Evolutionary conservation across 164 flowering plant species (phyloP).

Genomic region (Tetracentron sinense): DNA sequence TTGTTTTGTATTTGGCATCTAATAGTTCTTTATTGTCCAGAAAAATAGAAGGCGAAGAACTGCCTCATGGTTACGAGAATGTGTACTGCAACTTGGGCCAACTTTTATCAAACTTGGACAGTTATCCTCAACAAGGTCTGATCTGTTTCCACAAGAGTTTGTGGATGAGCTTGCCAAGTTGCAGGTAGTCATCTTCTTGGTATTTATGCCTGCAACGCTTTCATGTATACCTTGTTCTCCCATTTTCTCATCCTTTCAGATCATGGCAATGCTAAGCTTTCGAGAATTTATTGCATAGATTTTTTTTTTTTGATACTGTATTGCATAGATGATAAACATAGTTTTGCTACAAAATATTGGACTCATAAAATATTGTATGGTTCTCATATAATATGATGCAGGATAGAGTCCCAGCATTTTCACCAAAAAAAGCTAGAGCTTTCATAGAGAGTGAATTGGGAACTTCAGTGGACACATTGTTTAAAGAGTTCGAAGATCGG

Average conservation of each 20-base stretch:
- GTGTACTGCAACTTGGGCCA: conserved; percentile 92
- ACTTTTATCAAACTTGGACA: conserved; percentile 97
- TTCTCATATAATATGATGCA: conserved; percentile 25
- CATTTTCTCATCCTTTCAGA: not conserved
- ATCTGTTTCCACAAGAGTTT: conserved; percentile 85
- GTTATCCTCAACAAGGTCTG: conserved; percentile 88
- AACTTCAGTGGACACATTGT: conserved; percentile 60
- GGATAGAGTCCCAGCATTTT: conserved; percentile 96
- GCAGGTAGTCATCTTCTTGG: conserved; percentile 54
- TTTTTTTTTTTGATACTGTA: too few relatives aligned
- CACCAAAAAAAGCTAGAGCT: conserved; percentile 66
- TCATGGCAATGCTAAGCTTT: not conserved
- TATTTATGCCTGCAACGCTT: not conserved
- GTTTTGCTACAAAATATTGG: not conserved
- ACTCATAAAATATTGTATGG: not conserved
- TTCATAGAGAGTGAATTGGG: conserved; percentile 79
- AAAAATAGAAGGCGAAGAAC: conserved; percentile 64
- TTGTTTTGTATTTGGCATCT: conserved; percentile 3
- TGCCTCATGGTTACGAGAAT: conserved; percentile 87
- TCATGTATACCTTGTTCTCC: not conserved
- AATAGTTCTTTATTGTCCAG: conserved; percentile 31
- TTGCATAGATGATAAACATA: not conserved
- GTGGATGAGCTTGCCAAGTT: conserved; percentile 94
- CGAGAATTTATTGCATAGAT: not conserved
- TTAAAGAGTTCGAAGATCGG: conserved; percentile 78